Conservation (phyloP, 1,284 basidiomycete genomes). For the Cutaneotrichosporon cyanovorans region DNA sequence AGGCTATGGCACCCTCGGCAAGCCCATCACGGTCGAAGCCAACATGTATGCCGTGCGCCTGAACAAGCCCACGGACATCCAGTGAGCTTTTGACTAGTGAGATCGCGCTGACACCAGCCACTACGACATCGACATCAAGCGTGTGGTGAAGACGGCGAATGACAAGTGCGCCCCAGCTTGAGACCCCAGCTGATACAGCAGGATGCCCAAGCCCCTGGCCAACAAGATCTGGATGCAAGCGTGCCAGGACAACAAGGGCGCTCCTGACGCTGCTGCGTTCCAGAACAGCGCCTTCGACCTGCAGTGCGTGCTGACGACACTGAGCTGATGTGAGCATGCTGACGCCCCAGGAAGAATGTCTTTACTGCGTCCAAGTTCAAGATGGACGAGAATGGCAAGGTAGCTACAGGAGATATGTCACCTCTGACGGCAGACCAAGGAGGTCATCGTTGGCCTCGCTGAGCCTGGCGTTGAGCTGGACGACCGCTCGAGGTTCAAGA, state of each 20-base stretch:
- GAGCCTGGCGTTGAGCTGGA: conserved; percentile 33
- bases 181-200: conserved; percentile 10
- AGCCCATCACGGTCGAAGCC: conserved; percentile 31
- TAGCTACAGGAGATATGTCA: conserved; percentile 6
- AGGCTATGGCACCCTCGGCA: conserved; percentile 34
- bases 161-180: conserved; percentile 20
- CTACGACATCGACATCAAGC: conserved; percentile 12
- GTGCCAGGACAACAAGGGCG: conserved; percentile 13
- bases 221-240: conserved; percentile 32
- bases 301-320: conserved; percentile 26
- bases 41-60: conserved; percentile 40
- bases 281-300: conserved; percentile 33
- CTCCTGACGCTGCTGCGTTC: conserved; percentile 20
- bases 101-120: conserved; percentile 13
- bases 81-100: conserved; percentile 7
- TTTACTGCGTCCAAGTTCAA: conserved; percentile 32
- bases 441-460: conserved; percentile 34
- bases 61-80: conserved; percentile 24
- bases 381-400: conserved; percentile 21
- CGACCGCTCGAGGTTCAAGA: conserved; percentile 38
- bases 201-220: conserved; percentile 37
- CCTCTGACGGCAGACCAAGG: conserved; percentile 17
- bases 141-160: conserved; percentile 10
- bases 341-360: conserved; percentile 33
- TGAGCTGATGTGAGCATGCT: conserved; percentile 7